Base-by-base conservation (phyloP, 2,329 filamentous ascomycete genomes). In the Fusarium paranaense region DNA sequence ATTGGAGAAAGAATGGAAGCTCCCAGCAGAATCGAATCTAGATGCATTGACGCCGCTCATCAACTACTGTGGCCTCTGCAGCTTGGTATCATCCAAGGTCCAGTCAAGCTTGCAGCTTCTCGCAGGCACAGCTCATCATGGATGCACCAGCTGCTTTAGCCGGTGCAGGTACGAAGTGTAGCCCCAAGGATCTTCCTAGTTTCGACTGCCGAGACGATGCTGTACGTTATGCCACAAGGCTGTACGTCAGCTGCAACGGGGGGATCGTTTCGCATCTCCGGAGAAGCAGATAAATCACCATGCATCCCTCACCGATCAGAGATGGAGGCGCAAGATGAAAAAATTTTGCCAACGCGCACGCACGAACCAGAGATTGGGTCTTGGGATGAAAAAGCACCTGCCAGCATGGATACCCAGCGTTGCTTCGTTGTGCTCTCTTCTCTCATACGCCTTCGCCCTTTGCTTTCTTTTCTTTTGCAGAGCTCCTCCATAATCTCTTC, bases 111-210 rank as follows among this genome's bases (percentile, higher is more conserved):
- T 62, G 45, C 47, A 58, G 37, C 62, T 42, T 40, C 67, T 6
- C 60, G 62, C 59, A 69, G 64, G 25, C 62, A 64, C 71, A 70
- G 65, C 71, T 33, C 65, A 70, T 66, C 54, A 50, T 69, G 45
- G 67, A 56, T 56, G 38, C 38, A 58, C 37, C 50, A 64, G 61
- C 61, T 63, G 25, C 58, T 52, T n/a, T 66, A 66, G 56, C 69
- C 50, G 65, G 71, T 64, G 72, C 72, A 74, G 72, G 72, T 72
- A 74, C 72, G 61, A 22, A 64, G 35, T 45, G 56, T 50, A 22
- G 22, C 40, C 50, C 30, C 72, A 67, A 72, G 72, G 71, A 67
- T 67, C 13, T 62, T 62, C 22, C 71, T 72, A 47, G 59, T 72
- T 33, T 66, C 33, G 47, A 61, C 14, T 62, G 57, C 68, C 62